phyloP scores from a whole-genome alignment of 306 rosid genomes.

The Cicer judaicum region DNA sequence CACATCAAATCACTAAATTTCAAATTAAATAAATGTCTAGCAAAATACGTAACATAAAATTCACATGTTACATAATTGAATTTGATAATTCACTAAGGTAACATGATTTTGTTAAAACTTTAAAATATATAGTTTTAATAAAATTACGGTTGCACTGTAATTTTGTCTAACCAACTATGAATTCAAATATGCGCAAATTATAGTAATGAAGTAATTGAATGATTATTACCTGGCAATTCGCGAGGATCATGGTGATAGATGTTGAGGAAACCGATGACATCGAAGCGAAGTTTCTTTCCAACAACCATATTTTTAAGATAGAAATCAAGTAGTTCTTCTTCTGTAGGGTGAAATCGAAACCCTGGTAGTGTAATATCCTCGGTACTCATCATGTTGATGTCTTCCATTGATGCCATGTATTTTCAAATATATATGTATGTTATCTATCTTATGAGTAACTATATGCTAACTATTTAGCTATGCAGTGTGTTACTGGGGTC shows the following conservation, averaged over 20 bases:
- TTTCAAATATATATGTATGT: constrained; percentile 4
- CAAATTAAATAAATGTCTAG: background rate
- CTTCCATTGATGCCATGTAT: constrained; percentile 49
- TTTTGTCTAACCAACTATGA: too few species aligned
- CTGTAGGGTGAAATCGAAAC: constrained; percentile 92
- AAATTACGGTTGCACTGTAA: too few species aligned
- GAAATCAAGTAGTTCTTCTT: constrained; percentile 89
- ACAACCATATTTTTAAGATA: constrained; percentile 73
- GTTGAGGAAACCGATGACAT: constrained; percentile 78
- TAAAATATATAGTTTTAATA: too few species aligned
- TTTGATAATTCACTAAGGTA: too few species aligned
- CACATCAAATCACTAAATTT: background rate
- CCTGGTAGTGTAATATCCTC: constrained; percentile 77
- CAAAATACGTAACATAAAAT: background rate
- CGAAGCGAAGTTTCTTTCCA: constrained; percentile 68
- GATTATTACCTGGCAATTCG: constrained; percentile 77
- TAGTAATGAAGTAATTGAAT: background rate
- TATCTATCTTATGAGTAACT: background rate
- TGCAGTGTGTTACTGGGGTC: background rate
- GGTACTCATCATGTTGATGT: constrained; percentile 40
- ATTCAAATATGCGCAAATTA: background rate
- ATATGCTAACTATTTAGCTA: background rate
- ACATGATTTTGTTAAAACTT: too few species aligned
- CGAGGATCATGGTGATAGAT: constrained; percentile 89
- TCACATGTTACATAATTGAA: too few species aligned